Evolutionary conservation across 495 filamentous ascomycete genomes (phyloP).

Genomic region (Echria macrotheca): DNA sequence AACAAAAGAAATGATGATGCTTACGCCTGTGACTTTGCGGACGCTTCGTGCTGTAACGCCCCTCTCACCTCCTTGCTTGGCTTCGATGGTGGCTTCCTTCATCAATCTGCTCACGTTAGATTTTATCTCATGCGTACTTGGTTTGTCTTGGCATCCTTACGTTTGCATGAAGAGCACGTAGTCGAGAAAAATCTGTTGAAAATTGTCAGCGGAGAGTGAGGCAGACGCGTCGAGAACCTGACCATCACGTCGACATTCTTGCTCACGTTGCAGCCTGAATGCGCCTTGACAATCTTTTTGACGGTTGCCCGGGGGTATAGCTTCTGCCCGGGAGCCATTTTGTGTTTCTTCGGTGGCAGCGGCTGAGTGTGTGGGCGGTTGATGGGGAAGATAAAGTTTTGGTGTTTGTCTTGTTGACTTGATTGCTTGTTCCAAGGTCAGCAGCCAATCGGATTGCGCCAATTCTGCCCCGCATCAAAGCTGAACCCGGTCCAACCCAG

Average conservation of each 20-base stretch:
- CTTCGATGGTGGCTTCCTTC: conserved; percentile 74
- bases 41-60: conserved; percentile 67
- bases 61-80: conserved; percentile 67
- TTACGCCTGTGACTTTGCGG: conserved; percentile 69
- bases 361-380: background rate
- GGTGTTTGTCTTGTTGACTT: background rate
- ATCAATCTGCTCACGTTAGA: conserved; percentile 60
- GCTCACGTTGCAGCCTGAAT: conserved; percentile 70
- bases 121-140: conserved; percentile 10
- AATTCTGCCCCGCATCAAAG: conserved; percentile 9
- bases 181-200: conserved; percentile 71
- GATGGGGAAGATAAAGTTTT: background rate
- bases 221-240: conserved; percentile 12
- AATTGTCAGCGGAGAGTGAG: background rate
- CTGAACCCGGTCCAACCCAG: conserved; percentile 11
- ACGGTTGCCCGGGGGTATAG: conserved; percentile 80
- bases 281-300: conserved; percentile 84
- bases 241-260: conserved; percentile 88
- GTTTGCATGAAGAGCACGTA: conserved; percentile 88
- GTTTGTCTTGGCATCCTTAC: conserved; percentile 39
- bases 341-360: background rate
- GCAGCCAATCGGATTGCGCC: conserved; percentile 17
- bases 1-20: conserved; percentile 20
- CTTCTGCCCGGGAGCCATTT: conserved; percentile 57
- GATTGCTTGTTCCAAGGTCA: conserved; percentile 1